These are phyloP conservation scores for Tirmania nivea DNA, from an alignment of 495 filamentous ascomycete species.

Conservation along the genomic window DNA sequence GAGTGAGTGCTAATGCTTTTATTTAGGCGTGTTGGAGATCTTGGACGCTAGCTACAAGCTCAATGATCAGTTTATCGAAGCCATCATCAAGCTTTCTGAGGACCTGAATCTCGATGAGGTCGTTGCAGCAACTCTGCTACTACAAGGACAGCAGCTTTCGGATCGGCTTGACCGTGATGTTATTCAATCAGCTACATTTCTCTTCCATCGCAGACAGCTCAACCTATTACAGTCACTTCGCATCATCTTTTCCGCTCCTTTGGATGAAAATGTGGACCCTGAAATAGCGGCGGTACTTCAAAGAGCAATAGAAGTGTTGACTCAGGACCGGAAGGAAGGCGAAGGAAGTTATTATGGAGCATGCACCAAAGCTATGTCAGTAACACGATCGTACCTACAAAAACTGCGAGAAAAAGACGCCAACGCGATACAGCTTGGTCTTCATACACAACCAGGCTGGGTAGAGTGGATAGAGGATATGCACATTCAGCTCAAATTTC, in stretches of 20 bases:
- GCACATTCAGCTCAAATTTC: constrained; percentile 45
- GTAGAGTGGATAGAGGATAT: constrained; percentile 45
- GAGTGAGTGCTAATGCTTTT: constrained; percentile 6
- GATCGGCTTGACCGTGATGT: constrained; percentile 42
- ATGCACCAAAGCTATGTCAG: constrained; percentile 33
- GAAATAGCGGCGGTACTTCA: constrained; percentile 19
- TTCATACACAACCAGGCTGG: constrained; percentile 32
- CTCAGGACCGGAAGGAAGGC: constrained; percentile 18
- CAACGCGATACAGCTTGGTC: constrained; percentile 44
- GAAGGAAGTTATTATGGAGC: constrained; percentile 23
- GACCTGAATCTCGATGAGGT: constrained; percentile 76
- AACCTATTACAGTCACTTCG: constrained; percentile 65
- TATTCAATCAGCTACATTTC: constrained; percentile 51
- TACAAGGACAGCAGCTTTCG: constrained; percentile 43
- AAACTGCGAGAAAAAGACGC: constrained; percentile 48
- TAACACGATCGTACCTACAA: constrained; percentile 50
- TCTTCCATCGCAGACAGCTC: constrained; percentile 61
- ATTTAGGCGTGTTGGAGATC: constrained; percentile 45
- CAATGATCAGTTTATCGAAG: constrained; percentile 69
- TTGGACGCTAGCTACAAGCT: constrained; percentile 53
- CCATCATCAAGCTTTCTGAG: constrained; percentile 58
- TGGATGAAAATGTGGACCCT: constrained; percentile 33
- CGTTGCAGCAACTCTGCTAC: constrained; percentile 49
- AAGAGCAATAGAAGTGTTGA: constrained; percentile 1
- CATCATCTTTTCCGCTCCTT: constrained; percentile 42